Base-by-base conservation (phyloP, 305 asterid genomes). In the Salvia sclarea region DNA sequence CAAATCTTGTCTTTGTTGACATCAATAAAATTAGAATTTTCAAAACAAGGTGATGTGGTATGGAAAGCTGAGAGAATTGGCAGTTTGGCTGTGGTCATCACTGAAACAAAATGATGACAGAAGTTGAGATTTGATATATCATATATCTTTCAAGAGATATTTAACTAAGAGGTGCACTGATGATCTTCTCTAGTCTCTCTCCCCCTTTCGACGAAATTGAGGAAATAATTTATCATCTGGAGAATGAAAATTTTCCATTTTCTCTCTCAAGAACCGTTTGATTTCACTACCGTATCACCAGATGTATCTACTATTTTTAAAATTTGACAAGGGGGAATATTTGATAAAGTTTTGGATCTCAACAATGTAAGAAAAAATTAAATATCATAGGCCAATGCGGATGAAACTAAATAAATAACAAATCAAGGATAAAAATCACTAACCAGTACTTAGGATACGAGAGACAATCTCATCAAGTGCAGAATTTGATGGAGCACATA, bases 401-500 rank as follows among this genome's bases (percentile, higher is more conserved):
- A 67, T 40, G 45, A 55, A 64, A 59, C 66, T 18, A 49, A 61
- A 61, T 25, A 68, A 58, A 49, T 58, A 73, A 61, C 7, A 31
- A 62, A 61, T 57, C 41, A 37, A 11, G 68, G 56, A 71, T 22
- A 43, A 47, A 21, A 52, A 75, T 59, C 61, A 61, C 88, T 70
- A 28, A 91, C 99, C 98, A 44, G 94, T 89, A 75, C 78, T 85
- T 59, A 89, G 66, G 73, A 95, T 74, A 50, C 98, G 95, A 76
- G 83, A 74, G 38, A 95, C 98, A 76, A 95, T 95, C 84, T 95
- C 99, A 80, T 95, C 98, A 40, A 95, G 99, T 64, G 98, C 99
- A 68, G 99, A 88, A 76, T 95, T 95, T 69, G 99, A 95, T 43
- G 99, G 99, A 68, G 99, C 98, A 81, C 99, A 95, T 45, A 95